Base-by-base conservation (phyloP, 2,329 filamentous ascomycete genomes). In the Allantophomopsis cytisporea region DNA sequence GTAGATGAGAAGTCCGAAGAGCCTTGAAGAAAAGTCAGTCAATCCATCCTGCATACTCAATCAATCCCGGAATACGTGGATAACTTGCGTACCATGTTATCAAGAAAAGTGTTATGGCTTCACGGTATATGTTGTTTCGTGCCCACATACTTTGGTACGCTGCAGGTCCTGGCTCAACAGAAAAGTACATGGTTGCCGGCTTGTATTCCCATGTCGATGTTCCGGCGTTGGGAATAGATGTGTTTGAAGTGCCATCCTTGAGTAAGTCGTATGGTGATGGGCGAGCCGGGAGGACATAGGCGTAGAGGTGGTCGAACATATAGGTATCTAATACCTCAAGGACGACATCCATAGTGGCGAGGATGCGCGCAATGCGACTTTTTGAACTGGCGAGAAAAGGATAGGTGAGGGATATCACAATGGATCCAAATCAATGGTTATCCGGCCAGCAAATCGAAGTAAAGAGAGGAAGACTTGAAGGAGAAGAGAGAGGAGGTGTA, bases 261-360 rank as follows among this genome's bases (percentile, higher is more conserved):
- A 71, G 56, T 45, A 65, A 63, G 55, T 72, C 68, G 53, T 71
- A 71, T 14, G 66, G 68, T 20, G 66, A 64, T 11, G 66, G 61
- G 21, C 62, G 65, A 35, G 65, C 64, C 7, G 88, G 87, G n/a
- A 83, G 65, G 5, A 82, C 50, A 30, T 64, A 68, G 37, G 87
- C 80, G 57, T 93, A 95, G 42, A 83, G 51, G 49, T 80, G 74
- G 63, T 96, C 89, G 60, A 82, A 81, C 46, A 88, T 53, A 54
- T 81, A 85, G 51, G 80, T 84, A 63, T 96, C 89, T 61, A 76
- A 72, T 43, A 88, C 52, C 62, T 95, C 88, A 48, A 95, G 80
- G 35, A 91, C 76, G 63, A 95, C 76, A 69, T 96, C 89, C 89
- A 96, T 95, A 60, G 57, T 67, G 64, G 47, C 42, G 46, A 23